phyloP scores from a whole-genome alignment of 805 yeast genomes.

The Myxozyma vanderwaltii region DNA sequence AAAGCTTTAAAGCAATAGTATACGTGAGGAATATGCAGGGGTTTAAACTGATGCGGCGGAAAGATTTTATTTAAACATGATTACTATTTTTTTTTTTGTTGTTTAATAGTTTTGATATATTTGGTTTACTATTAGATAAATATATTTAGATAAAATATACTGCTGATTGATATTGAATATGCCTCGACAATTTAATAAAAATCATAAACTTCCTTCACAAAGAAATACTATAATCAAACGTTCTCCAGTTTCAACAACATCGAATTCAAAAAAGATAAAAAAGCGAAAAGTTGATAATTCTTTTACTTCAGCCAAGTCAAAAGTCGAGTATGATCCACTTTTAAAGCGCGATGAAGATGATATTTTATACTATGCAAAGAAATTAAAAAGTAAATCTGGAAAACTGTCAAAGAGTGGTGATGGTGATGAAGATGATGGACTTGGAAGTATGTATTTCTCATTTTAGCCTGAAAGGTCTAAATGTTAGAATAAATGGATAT shows the following conservation, averaged over 20 bases:
- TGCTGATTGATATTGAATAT: too few relatives aligned
- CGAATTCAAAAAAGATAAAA: not conserved
- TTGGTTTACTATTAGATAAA: too few relatives aligned
- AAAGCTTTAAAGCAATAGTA: not conserved
- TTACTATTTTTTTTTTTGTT: not conserved
- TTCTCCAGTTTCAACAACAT: too few relatives aligned
- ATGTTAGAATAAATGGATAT: not conserved
- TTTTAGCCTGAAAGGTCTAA: not conserved
- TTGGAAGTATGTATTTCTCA: slow-evolving; percentile 50
- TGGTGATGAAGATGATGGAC: slow-evolving; percentile 66
- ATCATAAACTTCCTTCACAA: slow-evolving; percentile 29
- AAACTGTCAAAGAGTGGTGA: slow-evolving; percentile 49
- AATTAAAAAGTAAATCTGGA: slow-evolving; percentile 63
- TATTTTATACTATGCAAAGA: slow-evolving; percentile 78
- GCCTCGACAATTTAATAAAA: slow-evolving; percentile 9
- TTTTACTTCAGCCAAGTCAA: slow-evolving; percentile 36
- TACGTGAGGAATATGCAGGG: slow-evolving; percentile 1
- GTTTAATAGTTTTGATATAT: not conserved
- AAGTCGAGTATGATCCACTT: slow-evolving; percentile 51
- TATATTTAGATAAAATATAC: too few relatives aligned
- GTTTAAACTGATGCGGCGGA: slow-evolving; percentile 9
- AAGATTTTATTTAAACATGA: too few relatives aligned
- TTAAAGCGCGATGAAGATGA: slow-evolving; percentile 71
- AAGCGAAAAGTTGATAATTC: slow-evolving; percentile 5
- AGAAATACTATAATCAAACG: slow-evolving; percentile 1